These are phyloP conservation scores for Theobroma grandiflorum DNA, from an alignment of 441 rosid genomes.

Conservation along the genomic window DNA sequence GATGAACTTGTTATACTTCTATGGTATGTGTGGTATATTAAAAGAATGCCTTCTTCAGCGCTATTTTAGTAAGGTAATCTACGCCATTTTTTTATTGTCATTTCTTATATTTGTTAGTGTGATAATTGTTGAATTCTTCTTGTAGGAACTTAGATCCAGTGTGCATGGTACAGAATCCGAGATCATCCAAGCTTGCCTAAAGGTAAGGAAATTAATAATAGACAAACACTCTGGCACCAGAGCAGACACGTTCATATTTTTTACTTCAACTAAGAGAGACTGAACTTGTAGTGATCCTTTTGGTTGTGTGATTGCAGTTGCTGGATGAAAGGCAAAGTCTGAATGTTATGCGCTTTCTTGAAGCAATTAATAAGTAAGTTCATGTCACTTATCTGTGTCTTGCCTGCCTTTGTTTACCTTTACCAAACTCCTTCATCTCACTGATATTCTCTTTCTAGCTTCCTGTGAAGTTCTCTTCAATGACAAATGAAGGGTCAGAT, in stretches of 20 bases:
- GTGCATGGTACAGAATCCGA: constrained; percentile 42
- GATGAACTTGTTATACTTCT: constrained; percentile 66
- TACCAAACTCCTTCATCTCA: neutral
- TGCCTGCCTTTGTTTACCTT: neutral
- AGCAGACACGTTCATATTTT: neutral
- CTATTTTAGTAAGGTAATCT: constrained; percentile 67
- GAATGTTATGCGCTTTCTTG: constrained; percentile 77
- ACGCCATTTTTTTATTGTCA: neutral
- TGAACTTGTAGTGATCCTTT: constrained; percentile 8
- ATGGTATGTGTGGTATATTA: constrained; percentile 67
- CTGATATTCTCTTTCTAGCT: neutral
- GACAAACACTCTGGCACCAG: neutral
- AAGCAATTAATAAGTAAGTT: constrained; percentile 73
- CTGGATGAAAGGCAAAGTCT: constrained; percentile 83
- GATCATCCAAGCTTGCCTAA: constrained; percentile 42
- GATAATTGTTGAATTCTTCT: constrained; percentile 27
- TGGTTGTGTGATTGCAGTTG: constrained; percentile 46
- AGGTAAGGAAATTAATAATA: constrained; percentile 42
- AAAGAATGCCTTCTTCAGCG: constrained; percentile 77
- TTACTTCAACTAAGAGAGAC: neutral
- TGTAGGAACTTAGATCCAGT: constrained; percentile 51
- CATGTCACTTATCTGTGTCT: neutral
- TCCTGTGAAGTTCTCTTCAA: neutral
- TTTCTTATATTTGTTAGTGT: neutral
- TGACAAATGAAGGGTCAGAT: neutral